phyloP scores from a whole-genome alignment of 441 rosid species.

The Gossypium davidsonii region DNA sequence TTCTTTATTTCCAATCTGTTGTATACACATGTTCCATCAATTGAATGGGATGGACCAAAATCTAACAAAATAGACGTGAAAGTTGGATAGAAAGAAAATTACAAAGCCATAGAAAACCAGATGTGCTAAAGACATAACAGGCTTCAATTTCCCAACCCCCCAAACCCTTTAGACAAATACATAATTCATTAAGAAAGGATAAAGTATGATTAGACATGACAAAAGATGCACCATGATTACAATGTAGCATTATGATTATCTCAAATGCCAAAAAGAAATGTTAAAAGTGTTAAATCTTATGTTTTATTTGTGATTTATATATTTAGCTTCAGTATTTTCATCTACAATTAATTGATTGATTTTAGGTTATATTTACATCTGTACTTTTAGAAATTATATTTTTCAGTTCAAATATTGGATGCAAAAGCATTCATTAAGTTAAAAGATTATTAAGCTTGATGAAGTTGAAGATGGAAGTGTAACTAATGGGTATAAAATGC shows the following conservation, averaged over 20 bases:
- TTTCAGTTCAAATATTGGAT: background rate
- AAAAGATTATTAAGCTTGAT: background rate
- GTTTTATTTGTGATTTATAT: background rate
- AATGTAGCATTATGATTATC: background rate
- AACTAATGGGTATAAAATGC: background rate
- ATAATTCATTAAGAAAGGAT: constrained; percentile 14
- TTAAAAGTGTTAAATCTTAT: background rate
- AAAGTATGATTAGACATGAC: background rate
- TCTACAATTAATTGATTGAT: background rate
- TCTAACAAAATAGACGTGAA: constrained; percentile 20
- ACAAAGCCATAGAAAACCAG: constrained; percentile 15
- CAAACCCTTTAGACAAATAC: constrained; percentile 21
- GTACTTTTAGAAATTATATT: background rate
- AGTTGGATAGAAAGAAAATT: constrained; percentile 25
- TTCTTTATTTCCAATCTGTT: background rate
- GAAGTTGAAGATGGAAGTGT: constrained; percentile 1
- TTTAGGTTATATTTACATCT: background rate
- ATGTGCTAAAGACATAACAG: constrained; percentile 22
- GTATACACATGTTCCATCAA: constrained; percentile 20
- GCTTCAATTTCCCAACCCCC: constrained; percentile 20
- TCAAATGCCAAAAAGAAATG: constrained; percentile 11
- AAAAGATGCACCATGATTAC: constrained; percentile 8
- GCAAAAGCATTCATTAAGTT: constrained; percentile 2
- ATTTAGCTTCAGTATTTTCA: background rate
- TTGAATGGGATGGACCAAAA: constrained; percentile 18